Percentiles rank a stretch among this genome's conserved stretches.
These are phyloP conservation scores for Waitea zeae DNA, from an alignment of 1,284 basidiomycete species.

Conservation along the genomic window DNA sequence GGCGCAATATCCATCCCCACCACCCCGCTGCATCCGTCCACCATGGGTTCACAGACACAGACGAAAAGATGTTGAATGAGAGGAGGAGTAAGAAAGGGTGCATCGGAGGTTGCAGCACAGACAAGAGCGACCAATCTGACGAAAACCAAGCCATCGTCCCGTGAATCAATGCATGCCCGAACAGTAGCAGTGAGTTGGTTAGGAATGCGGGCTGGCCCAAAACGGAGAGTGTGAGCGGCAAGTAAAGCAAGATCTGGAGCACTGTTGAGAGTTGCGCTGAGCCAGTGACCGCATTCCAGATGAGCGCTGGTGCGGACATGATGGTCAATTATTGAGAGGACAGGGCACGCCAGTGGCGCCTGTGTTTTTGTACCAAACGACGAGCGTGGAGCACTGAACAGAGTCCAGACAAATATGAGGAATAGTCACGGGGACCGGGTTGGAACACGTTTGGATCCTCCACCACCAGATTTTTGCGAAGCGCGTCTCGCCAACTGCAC, in stretches of 20 bases:
- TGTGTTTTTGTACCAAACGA: no score
- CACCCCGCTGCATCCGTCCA: conserved; percentile 35
- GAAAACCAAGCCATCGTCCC: conserved; percentile 52
- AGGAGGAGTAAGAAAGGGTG: conserved; percentile 67
- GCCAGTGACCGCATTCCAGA: no score
- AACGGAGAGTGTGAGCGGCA: conserved; percentile 68
- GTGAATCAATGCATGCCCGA: conserved; percentile 58
- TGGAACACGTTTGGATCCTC: no score
- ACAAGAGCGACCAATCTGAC: conserved; percentile 39
- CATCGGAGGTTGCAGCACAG: conserved; percentile 63
- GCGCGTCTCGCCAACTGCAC: no score
- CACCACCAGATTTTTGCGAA: no score
- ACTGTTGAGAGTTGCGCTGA: no score
- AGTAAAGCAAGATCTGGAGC: conserved; percentile 65
- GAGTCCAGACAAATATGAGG: background rate
- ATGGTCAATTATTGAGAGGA: background rate
- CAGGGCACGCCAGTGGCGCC: background rate
- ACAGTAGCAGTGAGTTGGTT: conserved; percentile 62
- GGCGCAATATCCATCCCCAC: conserved; percentile 59
- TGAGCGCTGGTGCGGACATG: no score
- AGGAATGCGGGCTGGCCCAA: conserved; percentile 67
- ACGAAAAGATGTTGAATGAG: conserved; percentile 64
- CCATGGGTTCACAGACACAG: conserved; percentile 35
- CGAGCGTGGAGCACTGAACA: no score
- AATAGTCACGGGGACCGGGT: no score